Percentiles rank a stretch among this genome's conserved stretches.
Conservation (phyloP, 208 protist genomes). For the Trypanosomatidae sp. region DNA sequence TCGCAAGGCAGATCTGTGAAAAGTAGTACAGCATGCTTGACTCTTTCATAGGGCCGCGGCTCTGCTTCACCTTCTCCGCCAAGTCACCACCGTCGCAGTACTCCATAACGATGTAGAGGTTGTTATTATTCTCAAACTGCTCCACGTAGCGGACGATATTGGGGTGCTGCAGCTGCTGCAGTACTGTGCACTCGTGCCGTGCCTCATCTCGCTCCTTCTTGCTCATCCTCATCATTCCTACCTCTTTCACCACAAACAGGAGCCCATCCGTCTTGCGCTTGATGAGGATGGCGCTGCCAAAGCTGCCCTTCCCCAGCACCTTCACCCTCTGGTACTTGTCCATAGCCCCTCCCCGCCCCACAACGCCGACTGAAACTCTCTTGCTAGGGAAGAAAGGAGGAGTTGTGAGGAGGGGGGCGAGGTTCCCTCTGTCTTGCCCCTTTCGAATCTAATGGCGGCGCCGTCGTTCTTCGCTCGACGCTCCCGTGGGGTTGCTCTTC, state of each 20-base stretch:
- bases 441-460: too few species aligned
- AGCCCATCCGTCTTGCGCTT: slow-evolving; percentile 81
- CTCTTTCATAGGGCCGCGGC: slow-evolving; percentile 80
- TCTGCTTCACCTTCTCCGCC: slow-evolving; percentile 64
- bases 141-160: slow-evolving; percentile 94
- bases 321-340: slow-evolving; percentile 91
- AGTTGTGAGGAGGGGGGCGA: background rate
- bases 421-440: background rate
- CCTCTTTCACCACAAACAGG: slow-evolving; percentile 92
- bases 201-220: slow-evolving; percentile 89
- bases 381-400: background rate
- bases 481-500: too few species aligned
- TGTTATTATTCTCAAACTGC: slow-evolving; percentile 89
- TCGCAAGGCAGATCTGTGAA: slow-evolving; percentile 90
- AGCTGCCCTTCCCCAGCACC: slow-evolving; percentile 92
- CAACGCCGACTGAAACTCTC: too few species aligned
- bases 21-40: slow-evolving; percentile 89
- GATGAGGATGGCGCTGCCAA: slow-evolving; percentile 92
- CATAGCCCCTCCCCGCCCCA: slow-evolving; percentile 32
- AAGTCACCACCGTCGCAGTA: slow-evolving; percentile 92
- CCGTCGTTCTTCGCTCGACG: too few species aligned
- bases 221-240: slow-evolving; percentile 82
- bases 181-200: slow-evolving; percentile 81
- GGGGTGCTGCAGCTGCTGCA: slow-evolving; percentile 87
- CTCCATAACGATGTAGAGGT: slow-evolving; percentile 94